These are phyloP conservation scores for Neobulgaria alba DNA, from an alignment of 2,329 filamentous ascomycete species.

Conservation along the genomic window DNA sequence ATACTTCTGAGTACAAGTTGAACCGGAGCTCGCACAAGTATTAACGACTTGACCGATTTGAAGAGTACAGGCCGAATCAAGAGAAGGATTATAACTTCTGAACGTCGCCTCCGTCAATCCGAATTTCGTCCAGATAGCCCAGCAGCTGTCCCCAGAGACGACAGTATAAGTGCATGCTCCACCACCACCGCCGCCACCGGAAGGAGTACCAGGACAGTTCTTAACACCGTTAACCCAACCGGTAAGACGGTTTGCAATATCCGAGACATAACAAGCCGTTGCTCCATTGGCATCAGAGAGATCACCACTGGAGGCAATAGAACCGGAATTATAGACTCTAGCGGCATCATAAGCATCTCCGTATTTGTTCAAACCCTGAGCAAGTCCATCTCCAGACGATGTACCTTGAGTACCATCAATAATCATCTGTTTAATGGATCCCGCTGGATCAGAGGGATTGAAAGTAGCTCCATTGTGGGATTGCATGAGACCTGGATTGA, in stretches of 20 bases:
- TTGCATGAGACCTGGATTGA: slow-evolving; percentile 20
- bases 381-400: slow-evolving; percentile 5
- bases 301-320: slow-evolving; percentile 26
- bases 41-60: background rate
- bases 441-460: background rate
- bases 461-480: slow-evolving; percentile 4
- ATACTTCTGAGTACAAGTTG: background rate
- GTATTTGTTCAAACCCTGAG: slow-evolving; percentile 4
- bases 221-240: slow-evolving; percentile 9
- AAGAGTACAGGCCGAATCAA: background rate
- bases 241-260: slow-evolving; percentile 17
- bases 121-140: slow-evolving; percentile 1
- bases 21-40: background rate
- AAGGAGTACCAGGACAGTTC: background rate
- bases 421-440: slow-evolving; percentile 26
- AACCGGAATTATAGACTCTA: slow-evolving; percentile 33
- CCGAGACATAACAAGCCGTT: slow-evolving; percentile 15
- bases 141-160: background rate
- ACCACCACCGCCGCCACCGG: background rate
- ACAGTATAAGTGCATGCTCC: slow-evolving; percentile 1
- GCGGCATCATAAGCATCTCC: slow-evolving; percentile 26
- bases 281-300: slow-evolving; percentile 18
- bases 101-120: background rate
- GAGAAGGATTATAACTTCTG: background rate
- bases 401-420: slow-evolving; percentile 31